Conservation (phyloP, 2,329 filamentous ascomycete genomes). For the Beauveria brongniartii region DNA sequence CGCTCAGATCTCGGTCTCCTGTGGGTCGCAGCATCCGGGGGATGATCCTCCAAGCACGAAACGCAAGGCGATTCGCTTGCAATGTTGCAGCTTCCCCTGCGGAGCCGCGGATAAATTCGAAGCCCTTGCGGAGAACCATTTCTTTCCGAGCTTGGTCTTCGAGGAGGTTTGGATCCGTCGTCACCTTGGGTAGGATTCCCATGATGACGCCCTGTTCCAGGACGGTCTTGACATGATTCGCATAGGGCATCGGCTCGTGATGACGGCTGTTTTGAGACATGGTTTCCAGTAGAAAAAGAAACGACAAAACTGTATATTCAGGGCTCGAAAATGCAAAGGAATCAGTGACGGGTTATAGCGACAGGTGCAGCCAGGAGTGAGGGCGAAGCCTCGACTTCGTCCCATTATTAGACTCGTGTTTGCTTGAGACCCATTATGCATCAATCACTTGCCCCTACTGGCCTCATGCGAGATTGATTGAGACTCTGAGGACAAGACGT, state of each 20-base stretch:
- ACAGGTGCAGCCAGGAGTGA: no score
- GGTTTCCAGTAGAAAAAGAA: neutral
- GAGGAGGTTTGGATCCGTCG: slow-evolving; percentile 50
- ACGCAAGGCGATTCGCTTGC: slow-evolving; percentile 50
- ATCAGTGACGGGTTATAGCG: neutral
- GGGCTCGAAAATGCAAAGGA: neutral
- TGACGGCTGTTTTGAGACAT: slow-evolving; percentile 16
- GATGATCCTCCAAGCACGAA: slow-evolving; percentile 43
- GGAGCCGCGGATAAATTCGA: slow-evolving; percentile 54
- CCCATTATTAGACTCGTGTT: no score
- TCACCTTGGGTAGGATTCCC: slow-evolving; percentile 41
- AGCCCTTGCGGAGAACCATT: slow-evolving; percentile 37
- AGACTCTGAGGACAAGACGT: no score
- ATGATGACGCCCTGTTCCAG: slow-evolving; percentile 44
- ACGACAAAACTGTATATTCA: neutral
- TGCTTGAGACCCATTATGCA: no score
- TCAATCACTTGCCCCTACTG: no score
- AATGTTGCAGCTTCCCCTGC: slow-evolving; percentile 54
- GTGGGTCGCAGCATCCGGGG: slow-evolving; percentile 42
- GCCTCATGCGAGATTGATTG: no score
- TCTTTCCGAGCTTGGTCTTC: slow-evolving; percentile 44
- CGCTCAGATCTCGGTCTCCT: slow-evolving; percentile 37
- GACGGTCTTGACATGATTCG: slow-evolving; percentile 37
- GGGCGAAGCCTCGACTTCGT: no score
- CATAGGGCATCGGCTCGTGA: slow-evolving; percentile 25